Conservation (phyloP, 352 stramenopile species). For the Globisporangium parvum region DNA sequence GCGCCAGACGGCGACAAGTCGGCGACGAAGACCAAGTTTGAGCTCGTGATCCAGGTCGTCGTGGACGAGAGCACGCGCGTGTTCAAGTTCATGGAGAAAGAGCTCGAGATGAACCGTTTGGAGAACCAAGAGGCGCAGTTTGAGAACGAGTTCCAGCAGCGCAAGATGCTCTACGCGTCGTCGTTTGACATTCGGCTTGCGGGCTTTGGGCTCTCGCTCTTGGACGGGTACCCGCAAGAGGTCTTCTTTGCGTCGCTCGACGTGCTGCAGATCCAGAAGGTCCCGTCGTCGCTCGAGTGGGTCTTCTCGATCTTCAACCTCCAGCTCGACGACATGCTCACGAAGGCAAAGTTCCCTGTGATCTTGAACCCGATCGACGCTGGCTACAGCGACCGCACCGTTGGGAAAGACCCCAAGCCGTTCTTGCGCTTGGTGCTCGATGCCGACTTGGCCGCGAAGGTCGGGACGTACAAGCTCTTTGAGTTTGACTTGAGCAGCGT, state of each 20-base stretch:
- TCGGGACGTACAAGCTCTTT: slow-evolving; percentile 80
- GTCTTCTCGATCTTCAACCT: slow-evolving; percentile 72
- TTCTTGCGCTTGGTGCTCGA: slow-evolving; percentile 72
- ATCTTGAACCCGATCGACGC: slow-evolving; percentile 77
- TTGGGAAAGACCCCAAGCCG: slow-evolving; percentile 51
- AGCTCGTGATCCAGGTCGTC: slow-evolving; percentile 73
- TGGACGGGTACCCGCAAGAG: slow-evolving; percentile 76
- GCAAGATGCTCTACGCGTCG: slow-evolving; percentile 73
- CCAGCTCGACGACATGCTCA: slow-evolving; percentile 84
- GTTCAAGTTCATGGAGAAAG: slow-evolving; percentile 75
- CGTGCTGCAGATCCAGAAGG: slow-evolving; percentile 69
- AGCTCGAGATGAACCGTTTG: slow-evolving; percentile 64
- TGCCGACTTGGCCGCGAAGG: slow-evolving; percentile 61
- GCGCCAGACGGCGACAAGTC: slow-evolving; percentile 27
- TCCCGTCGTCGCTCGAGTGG: slow-evolving; percentile 66
- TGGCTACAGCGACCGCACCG: slow-evolving; percentile 70
- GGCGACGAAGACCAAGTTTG: slow-evolving; percentile 20
- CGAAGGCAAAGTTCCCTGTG: slow-evolving; percentile 73
- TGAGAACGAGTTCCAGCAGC: slow-evolving; percentile 67
- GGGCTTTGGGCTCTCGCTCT: slow-evolving; percentile 68
- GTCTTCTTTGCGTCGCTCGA: slow-evolving; percentile 80
- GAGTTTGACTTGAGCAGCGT: slow-evolving; percentile 67
- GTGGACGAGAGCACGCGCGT: slow-evolving; percentile 78
- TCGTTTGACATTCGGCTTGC: slow-evolving; percentile 78
- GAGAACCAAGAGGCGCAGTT: slow-evolving; percentile 61